Evolutionary conservation across 768 basidiomycete genomes (phyloP), one percentile per base, ranked within the genome.

Genomic region (Lactarius sp.): DNA sequence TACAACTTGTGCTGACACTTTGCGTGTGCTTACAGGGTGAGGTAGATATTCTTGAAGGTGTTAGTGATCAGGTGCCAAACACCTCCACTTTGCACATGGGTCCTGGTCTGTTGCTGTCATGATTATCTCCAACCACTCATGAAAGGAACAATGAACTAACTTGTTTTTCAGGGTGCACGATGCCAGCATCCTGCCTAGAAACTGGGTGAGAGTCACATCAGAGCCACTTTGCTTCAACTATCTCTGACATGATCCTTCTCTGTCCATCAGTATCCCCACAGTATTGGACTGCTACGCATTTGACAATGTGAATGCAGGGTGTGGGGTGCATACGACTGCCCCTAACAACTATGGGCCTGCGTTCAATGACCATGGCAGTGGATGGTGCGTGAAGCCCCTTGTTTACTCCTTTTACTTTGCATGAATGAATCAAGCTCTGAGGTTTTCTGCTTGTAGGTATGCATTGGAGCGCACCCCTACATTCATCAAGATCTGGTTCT

Each of bases 401-500:
- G 42, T 18, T 44, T 6, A 16, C 42, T 16, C 18, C 42, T n/a
- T 20, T 3, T 20, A 18, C 18, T 44, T 44, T 44, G 42, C 16
- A 18, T 3, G 4, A 16, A 14, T 44, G 13, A 4, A 3, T 10
- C 42, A 16, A 44, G 13, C 16, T 10, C 42, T 44, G 42, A 44
- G 42, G 10, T n/a, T n/a, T 46, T 4, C 10, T 9, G 3, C 10
- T 7, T 44, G 66, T 22, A 86, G 83, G 81, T 86, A 79, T 71
- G 87, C 85, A 0, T 76, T 87, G 69, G 85, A 87, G 70, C 79
- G 86, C 41, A 85, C 85, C 0, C 65, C 73, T 27, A 69, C 70
- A 4, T 82, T 78, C 70, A 83, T 90, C 70, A 86, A 85, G 65
- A 77, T 88, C 52, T 90, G 84, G 83, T 90, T 87, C 75, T 90